phyloP scores from a whole-genome alignment of 352 stramenopile genomes.

The Phytophthora multivora region DNA sequence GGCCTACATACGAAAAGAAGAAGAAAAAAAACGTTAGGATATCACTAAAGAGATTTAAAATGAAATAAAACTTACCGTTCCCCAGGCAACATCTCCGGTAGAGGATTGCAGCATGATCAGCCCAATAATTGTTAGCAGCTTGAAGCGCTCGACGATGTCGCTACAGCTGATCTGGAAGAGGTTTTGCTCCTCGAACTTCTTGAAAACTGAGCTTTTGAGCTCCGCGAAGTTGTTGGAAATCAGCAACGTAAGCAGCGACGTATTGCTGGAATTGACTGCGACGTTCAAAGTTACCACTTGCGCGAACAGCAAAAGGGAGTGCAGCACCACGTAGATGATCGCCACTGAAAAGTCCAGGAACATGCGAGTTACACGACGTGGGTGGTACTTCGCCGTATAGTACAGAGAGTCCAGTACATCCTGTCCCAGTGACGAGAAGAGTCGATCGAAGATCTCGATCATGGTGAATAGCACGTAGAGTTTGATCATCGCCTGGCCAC shows the following conservation, averaged over 20 bases:
- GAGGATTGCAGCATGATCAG: constrained; percentile 95
- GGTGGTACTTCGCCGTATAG: constrained; percentile 84
- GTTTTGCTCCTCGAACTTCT: constrained; percentile 96
- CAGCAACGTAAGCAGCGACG: constrained; percentile 94
- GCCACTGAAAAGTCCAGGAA: constrained; percentile 78
- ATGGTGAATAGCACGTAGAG: constrained; percentile 99
- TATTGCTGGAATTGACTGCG: constrained; percentile 95
- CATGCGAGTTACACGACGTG: constrained; percentile 70
- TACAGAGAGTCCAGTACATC: constrained; percentile 97
- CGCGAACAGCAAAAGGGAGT: constrained; percentile 95
- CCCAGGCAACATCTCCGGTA: constrained; percentile 70
- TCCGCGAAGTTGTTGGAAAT: constrained; percentile 99
- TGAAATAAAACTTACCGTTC: constrained; percentile 53
- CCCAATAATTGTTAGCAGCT: constrained; percentile 95
- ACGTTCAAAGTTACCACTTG: constrained; percentile 98
- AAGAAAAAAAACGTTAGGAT: constrained; percentile 2
- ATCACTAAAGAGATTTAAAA: neutral
- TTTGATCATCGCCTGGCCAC: constrained; percentile 98
- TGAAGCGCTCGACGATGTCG: constrained; percentile 98
- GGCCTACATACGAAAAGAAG: too few species aligned
- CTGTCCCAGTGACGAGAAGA: constrained; percentile 96
- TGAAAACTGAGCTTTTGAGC: constrained; percentile 98
- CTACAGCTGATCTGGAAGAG: constrained; percentile 98
- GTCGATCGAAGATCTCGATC: constrained; percentile 98
- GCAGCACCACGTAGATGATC: constrained; percentile 87